Conservation (phyloP, 495 filamentous ascomycete genomes). For the Xylaria bambusicola region DNA sequence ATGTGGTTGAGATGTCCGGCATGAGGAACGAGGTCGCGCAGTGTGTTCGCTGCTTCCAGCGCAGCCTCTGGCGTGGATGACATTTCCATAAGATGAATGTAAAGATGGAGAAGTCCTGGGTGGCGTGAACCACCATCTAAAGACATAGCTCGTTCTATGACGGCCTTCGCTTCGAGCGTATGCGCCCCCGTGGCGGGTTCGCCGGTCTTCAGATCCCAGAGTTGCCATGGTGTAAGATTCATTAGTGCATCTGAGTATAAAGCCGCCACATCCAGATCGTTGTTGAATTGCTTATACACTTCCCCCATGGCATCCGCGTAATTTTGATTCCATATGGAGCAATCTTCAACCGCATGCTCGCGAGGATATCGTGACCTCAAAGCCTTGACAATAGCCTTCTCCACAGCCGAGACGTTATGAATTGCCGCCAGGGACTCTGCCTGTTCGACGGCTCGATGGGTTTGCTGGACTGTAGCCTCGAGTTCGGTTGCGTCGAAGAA, state of each 20-base stretch:
- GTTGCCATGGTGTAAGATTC: conserved; percentile 67
- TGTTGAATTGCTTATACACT: conserved; percentile 54
- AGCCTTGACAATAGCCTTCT: conserved; percentile 60
- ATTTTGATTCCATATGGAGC: conserved; percentile 52
- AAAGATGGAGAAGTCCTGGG: conserved; percentile 67
- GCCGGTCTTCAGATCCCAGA: conserved; percentile 65
- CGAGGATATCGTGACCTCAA: conserved; percentile 57
- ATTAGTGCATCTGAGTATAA: conserved; percentile 68
- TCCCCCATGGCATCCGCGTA: conserved; percentile 64
- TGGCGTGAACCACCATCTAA: conserved; percentile 47
- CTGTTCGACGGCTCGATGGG: conserved; percentile 44
- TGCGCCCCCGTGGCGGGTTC: conserved; percentile 54
- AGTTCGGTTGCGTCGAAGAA: conserved; percentile 64
- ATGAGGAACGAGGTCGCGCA: conserved; percentile 65
- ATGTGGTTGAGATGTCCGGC: conserved; percentile 73
- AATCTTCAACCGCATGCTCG: conserved; percentile 41
- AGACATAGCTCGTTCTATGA: conserved; percentile 56
- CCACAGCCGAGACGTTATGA: conserved; percentile 42
- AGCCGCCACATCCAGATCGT: conserved; percentile 62
- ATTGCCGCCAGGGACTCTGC: conserved; percentile 35
- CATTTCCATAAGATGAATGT: conserved; percentile 78
- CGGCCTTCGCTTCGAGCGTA: conserved; percentile 57
- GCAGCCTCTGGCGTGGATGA: conserved; percentile 61
- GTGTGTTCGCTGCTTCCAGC: conserved; percentile 55
- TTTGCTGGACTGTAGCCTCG: conserved; percentile 43